A percentile compares a stretch with the other conserved stretches of the same genome.
These are phyloP conservation scores for Solanum rostratum DNA, from an alignment of 257 asterid species.

Conservation along the genomic window DNA sequence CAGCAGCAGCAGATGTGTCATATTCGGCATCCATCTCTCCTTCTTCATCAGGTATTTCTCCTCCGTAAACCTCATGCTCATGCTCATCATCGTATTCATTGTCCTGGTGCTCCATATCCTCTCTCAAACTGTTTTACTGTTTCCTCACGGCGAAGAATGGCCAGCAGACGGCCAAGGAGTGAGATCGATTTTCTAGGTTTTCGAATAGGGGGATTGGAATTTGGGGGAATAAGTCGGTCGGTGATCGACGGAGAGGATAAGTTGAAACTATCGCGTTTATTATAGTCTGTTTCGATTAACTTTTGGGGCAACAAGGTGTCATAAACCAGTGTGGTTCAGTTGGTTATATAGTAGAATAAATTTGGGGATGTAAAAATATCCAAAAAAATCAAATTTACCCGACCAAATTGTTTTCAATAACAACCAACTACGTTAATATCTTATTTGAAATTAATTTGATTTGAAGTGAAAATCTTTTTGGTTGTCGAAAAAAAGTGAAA, in stretches of 20 bases:
- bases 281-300: too few species aligned
- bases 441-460: too few species aligned
- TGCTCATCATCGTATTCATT: neutral
- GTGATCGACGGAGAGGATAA: constrained; percentile 1
- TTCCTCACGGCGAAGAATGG: neutral
- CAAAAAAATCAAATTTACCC: too few species aligned
- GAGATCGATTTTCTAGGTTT: neutral
- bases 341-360: too few species aligned
- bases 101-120: constrained; percentile 1
- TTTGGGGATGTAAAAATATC: too few species aligned
- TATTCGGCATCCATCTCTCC: constrained; percentile 12
- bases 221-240: neutral
- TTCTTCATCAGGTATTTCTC: constrained; percentile 11
- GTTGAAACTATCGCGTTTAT: neutral
- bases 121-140: neutral
- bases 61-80: constrained; percentile 10
- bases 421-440: too few species aligned
- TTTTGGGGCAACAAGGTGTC: too few species aligned
- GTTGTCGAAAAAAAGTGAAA: too few species aligned
- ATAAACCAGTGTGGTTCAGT: too few species aligned
- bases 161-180: neutral
- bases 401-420: too few species aligned
- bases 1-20: constrained; percentile 3
- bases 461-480: too few species aligned
- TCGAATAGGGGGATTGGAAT: neutral